Conservation (phyloP, 2,329 filamentous ascomycete species). For the Clonostachys sp. region DNA sequence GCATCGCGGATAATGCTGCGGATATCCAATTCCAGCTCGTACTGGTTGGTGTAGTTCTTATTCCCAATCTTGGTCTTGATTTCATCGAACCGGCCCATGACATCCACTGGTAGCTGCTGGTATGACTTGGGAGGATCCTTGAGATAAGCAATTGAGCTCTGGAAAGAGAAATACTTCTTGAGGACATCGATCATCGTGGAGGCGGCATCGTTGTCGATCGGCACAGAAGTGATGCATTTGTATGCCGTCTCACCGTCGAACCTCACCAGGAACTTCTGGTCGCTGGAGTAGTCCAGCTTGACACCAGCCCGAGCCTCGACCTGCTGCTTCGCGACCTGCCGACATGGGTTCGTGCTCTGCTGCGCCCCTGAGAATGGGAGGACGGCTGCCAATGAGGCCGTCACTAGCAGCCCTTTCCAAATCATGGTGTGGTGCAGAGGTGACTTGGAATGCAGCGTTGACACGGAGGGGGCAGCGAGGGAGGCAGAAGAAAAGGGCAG, state of each 20-base stretch:
- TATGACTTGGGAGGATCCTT: background rate
- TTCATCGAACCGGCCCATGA: conserved; percentile 1
- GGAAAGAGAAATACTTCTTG: background rate
- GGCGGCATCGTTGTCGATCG: background rate
- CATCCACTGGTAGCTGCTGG: background rate
- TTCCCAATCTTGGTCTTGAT: conserved; percentile 35
- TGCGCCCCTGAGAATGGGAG: no score
- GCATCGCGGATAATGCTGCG: conserved; percentile 44
- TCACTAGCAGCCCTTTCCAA: no score
- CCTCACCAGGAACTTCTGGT: no score
- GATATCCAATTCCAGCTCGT: conserved; percentile 50
- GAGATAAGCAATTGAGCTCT: background rate
- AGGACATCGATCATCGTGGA: background rate
- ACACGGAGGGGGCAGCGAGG: no score
- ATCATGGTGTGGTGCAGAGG: no score
- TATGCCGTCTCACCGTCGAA: background rate
- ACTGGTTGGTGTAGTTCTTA: conserved; percentile 44
- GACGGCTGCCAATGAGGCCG: no score
- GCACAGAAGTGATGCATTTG: background rate
- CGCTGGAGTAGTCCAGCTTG: no score
- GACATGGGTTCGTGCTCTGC: no score
- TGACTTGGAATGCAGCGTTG: no score
- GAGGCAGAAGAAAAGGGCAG: no score
- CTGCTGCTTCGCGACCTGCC: no score
- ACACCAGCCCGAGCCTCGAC: no score